Evolutionary conservation across 2,329 filamentous ascomycete genomes (phyloP).

Genomic region (Cercospora sesami): DNA sequence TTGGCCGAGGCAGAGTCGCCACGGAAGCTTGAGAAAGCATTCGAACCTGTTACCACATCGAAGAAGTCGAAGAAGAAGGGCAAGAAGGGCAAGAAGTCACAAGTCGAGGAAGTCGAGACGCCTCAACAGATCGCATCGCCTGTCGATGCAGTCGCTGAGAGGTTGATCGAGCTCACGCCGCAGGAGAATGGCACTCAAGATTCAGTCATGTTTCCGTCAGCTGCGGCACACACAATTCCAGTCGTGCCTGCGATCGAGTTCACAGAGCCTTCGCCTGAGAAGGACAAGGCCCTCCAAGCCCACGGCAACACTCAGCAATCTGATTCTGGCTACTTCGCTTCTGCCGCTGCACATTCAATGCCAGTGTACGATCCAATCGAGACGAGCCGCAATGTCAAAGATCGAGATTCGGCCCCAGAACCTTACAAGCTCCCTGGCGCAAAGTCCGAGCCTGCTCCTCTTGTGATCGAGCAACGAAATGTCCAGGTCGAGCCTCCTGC

Average conservation of each 20-base stretch:
- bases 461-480: constrained; percentile 24
- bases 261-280: constrained; percentile 2
- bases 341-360: constrained; percentile 9
- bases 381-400: not conserved
- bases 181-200: not conserved
- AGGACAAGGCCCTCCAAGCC: not conserved
- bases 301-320: too few relatives aligned
- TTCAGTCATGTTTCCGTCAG: constrained; percentile 15
- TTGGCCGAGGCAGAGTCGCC: not conserved
- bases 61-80: constrained; percentile 31
- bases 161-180: not conserved
- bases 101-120: constrained; percentile 10
- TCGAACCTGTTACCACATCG: constrained; percentile 13
- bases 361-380: constrained; percentile 2
- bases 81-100: constrained; percentile 33
- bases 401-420: constrained; percentile 16
- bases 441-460: constrained; percentile 22
- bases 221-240: constrained; percentile 25
- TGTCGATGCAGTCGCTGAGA: not conserved
- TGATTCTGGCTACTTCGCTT: not conserved
- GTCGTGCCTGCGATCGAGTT: constrained; percentile 10
- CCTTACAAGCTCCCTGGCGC: constrained; percentile 20
- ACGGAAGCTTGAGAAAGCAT: not conserved
- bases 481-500: constrained; percentile 15
- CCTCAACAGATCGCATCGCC: not conserved